Conservation (phyloP, 2,329 filamentous ascomycete genomes). For the Fusarium sp. region DNA sequence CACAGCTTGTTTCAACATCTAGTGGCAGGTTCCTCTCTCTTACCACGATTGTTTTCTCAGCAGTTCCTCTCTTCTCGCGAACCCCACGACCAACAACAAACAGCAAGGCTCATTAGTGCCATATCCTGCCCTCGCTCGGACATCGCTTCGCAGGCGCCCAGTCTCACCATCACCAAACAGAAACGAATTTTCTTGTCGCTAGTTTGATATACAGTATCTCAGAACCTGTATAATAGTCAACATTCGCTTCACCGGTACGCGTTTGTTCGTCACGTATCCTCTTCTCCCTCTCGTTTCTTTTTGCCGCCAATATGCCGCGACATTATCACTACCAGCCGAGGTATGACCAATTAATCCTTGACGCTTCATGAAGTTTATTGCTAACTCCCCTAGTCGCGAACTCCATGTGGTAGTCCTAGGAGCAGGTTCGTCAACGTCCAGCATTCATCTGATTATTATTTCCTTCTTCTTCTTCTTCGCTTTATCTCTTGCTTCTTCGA, state of each 20-base stretch:
- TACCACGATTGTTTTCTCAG: conserved; percentile 4
- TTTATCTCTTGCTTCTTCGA: conserved; percentile 16
- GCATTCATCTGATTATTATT: neutral
- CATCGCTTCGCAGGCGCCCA: conserved; percentile 6
- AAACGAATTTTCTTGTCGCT: conserved; percentile 23
- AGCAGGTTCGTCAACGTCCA: conserved; percentile 68
- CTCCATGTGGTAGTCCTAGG: conserved; percentile 86
- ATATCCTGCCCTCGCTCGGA: conserved; percentile 12
- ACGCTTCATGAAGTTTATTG: neutral
- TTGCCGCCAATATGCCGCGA: conserved; percentile 43
- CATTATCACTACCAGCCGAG: conserved; percentile 46
- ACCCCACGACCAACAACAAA: conserved; percentile 10
- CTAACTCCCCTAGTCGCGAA: conserved; percentile 68
- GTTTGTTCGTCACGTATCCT: conserved; percentile 14
- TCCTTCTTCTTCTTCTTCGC: neutral
- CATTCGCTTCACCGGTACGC: conserved; percentile 15
- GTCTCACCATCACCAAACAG: conserved; percentile 6
- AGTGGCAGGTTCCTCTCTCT: conserved; percentile 14
- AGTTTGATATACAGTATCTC: conserved; percentile 15
- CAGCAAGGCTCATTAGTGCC: conserved; percentile 16
- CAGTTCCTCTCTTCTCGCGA: conserved; percentile 20
- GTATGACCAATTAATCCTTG: conserved; percentile 24
- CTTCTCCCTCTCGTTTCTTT: neutral
- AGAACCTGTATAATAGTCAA: conserved; percentile 1
- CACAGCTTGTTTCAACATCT: conserved; percentile 18